Evolutionary conservation across 2,329 filamentous ascomycete genomes (phyloP).

Genomic region (Sarocladium kiliense): DNA sequence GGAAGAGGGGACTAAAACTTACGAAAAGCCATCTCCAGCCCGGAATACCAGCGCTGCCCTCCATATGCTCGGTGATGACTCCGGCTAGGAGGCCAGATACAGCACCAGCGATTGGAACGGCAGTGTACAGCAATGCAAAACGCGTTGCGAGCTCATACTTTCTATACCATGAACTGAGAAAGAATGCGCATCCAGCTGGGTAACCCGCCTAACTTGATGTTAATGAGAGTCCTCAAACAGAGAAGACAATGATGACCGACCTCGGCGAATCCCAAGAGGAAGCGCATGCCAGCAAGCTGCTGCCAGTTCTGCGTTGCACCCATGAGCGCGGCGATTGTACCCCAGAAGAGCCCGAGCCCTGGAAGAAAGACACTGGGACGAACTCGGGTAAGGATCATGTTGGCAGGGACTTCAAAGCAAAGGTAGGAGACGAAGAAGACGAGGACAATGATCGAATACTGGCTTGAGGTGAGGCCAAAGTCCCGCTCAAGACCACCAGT

Average conservation of each 20-base stretch:
- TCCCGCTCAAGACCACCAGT: constrained; percentile 17
- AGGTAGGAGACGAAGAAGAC: constrained; percentile 23
- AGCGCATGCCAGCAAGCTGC: constrained; percentile 16
- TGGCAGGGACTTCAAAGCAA: constrained; percentile 11
- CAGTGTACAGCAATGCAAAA: constrained; percentile 17
- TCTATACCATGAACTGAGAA: constrained; percentile 18
- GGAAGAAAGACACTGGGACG: constrained; percentile 19
- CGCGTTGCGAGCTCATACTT: constrained; percentile 18
- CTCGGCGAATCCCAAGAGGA: constrained; percentile 18
- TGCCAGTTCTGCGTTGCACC: constrained; percentile 17
- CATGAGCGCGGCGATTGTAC: constrained; percentile 17
- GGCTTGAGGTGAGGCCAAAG: constrained; percentile 15
- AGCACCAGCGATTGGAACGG: constrained; percentile 17
- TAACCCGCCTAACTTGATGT: constrained; percentile 15
- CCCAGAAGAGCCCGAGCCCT: constrained; percentile 17
- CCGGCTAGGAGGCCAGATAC: constrained; percentile 17
- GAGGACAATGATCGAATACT: constrained; percentile 23
- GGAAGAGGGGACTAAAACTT: constrained; percentile 4
- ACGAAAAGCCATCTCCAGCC: constrained; percentile 24
- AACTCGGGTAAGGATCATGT: constrained; percentile 16
- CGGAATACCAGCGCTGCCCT: constrained; percentile 16
- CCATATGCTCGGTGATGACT: constrained; percentile 18
- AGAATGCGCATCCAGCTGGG: constrained; percentile 19
- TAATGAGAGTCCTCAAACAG: no score
- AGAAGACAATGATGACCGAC: neutral